Evolutionary conservation across 192 early-diverging fungal genomes (phyloP), one percentile per base, ranked within the genome.

Genomic region (Lobosporangium transversale): DNA sequence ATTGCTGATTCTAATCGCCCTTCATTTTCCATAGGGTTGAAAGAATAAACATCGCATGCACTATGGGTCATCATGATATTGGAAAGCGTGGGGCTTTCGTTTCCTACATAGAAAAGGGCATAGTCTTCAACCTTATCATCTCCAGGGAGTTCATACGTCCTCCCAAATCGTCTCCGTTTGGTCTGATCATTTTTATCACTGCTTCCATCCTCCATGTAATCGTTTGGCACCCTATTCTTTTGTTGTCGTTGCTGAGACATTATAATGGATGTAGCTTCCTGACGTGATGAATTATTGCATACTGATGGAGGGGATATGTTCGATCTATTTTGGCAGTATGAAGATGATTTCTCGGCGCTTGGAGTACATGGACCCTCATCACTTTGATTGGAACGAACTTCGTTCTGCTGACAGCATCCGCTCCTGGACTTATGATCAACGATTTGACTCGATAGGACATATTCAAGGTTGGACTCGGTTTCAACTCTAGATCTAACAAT

Each of bases 41-140:
- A 97, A 21, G 89, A 89, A 45, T 82, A 87, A 0, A 90, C 84
- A 26, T 76, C 71, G 36, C 85, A 88, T 47, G 80, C 80, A 58
- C 81, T 87, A 68, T 93, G 81, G 12, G 94, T 92, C 82, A 98
- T 87, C 60, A 97, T 67, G 36, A 99, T 82, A 75, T 99, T 95
- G 18, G 93, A 94, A 35, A 98, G 81, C 6, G 94, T 89, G 23
- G 90, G 71, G 66, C 90, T 90, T 58, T 96, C 94, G 9, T 66
- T 69, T 29, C 97, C 97, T 68, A 99, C 74, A 68, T 93, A 99
- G 42, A 98, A 87, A 0, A 98, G 69, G 0, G 85, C 75, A 57
- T 89, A 94, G 48, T 94, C 87, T 27, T 84, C 80, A 21, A 94
- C 65, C 2, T 76, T 29, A 14, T 65, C 52, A 3, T 54, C 83